phyloP scores from a whole-genome alignment of 495 filamentous ascomycete genomes.

The Xylaria telfairii region DNA sequence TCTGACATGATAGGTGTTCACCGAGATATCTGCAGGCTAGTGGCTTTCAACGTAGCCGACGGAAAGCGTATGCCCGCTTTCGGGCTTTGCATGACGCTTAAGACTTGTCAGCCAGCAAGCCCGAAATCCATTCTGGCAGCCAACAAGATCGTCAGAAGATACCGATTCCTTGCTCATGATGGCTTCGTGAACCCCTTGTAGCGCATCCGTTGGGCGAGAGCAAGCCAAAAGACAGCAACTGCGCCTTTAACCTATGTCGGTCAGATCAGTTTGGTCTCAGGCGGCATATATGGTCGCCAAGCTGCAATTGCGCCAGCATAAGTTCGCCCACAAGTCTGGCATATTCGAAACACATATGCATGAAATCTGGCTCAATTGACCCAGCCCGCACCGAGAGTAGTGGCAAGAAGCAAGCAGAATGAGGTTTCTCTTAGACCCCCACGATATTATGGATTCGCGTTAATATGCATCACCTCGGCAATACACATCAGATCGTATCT shows the following conservation, averaged over 20 bases:
- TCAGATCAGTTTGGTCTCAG: neutral
- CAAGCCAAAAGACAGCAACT: neutral
- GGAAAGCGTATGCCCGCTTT: neutral
- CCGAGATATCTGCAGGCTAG: neutral
- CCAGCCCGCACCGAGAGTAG: neutral
- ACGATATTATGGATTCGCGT: neutral
- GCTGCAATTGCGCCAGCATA: neutral
- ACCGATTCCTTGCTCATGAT: neutral
- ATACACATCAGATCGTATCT: constrained; percentile 3
- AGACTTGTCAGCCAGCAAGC: neutral
- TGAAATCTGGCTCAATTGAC: neutral
- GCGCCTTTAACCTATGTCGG: neutral
- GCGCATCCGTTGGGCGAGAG: neutral
- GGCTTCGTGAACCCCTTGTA: neutral
- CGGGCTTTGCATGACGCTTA: neutral
- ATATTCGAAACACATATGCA: constrained; percentile 7
- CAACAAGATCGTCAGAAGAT: neutral
- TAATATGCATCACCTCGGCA: neutral
- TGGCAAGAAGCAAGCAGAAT: neutral
- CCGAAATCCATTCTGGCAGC: neutral
- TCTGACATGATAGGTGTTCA: neutral
- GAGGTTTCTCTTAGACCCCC: neutral
- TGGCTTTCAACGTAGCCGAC: neutral
- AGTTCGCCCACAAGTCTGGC: neutral
- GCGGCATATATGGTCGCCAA: constrained; percentile 12